Conservation (phyloP, 2,329 filamentous ascomycete genomes). For the Mycosphaerella arachidis region DNA sequence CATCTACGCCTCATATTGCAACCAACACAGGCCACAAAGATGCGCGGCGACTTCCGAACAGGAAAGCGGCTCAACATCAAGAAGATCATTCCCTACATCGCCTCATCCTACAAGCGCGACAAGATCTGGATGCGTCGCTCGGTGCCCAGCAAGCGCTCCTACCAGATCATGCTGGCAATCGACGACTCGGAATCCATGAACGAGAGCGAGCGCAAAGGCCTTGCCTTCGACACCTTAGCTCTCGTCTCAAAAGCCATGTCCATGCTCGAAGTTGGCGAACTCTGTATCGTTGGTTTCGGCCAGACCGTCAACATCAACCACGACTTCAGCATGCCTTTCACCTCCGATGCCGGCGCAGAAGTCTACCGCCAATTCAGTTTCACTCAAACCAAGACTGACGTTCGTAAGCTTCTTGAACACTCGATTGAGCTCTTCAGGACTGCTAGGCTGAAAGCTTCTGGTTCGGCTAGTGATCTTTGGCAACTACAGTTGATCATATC, state of each 20-base stretch:
- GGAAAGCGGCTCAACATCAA: slow-evolving; percentile 99
- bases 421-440: slow-evolving; percentile 78
- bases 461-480: slow-evolving; percentile 70
- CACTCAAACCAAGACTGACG: slow-evolving; percentile 78
- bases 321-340: slow-evolving; percentile 77
- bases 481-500: slow-evolving; percentile 90
- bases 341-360: slow-evolving; percentile 72
- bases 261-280: slow-evolving; percentile 91
- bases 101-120: slow-evolving; percentile 95
- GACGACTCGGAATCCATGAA: slow-evolving; percentile 96
- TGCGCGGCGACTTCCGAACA: slow-evolving; percentile 93
- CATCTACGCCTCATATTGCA: slow-evolving; percentile 93
- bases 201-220: slow-evolving; percentile 67
- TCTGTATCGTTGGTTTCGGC: slow-evolving; percentile 89
- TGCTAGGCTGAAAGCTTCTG: slow-evolving; percentile 59
- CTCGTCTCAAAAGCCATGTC: slow-evolving; percentile 81
- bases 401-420: slow-evolving; percentile 69
- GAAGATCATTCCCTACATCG: slow-evolving; percentile 98
- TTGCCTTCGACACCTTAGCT: slow-evolving; percentile 91
- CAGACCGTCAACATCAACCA: slow-evolving; percentile 79
- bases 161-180: slow-evolving; percentile 95
- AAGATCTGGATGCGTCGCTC: slow-evolving; percentile 99
- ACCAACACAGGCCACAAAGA: slow-evolving; percentile 90
- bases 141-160: slow-evolving; percentile 86
- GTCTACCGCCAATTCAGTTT: slow-evolving; percentile 84